A percentile compares a stretch with the other conserved stretches of the same genome.
These are phyloP conservation scores for Nasturtium officinale DNA, from an alignment of 345 rosid species.

Conservation along the genomic window DNA sequence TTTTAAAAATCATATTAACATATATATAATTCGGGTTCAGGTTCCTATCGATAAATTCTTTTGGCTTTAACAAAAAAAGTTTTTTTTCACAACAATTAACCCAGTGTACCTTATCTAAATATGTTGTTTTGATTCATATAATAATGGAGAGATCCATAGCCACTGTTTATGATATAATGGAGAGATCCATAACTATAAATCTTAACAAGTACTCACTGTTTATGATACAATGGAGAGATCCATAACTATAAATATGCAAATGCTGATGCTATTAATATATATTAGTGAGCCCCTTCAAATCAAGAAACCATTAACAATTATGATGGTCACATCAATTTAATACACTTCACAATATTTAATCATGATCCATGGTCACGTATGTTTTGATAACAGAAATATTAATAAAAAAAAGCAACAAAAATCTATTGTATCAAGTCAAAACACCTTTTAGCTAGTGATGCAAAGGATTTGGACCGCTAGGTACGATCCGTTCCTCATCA, in stretches of 20 bases:
- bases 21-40: too few relatives aligned
- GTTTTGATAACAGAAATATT: slow-evolving; percentile 16
- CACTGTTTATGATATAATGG: neutral
- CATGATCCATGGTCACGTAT: slow-evolving; percentile 31
- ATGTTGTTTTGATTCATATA: neutral
- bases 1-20: neutral
- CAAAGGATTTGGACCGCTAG: slow-evolving; percentile 84
- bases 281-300: slow-evolving; percentile 2
- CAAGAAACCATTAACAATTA: slow-evolving; percentile 38
- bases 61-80: neutral
- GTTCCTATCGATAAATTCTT: too few relatives aligned
- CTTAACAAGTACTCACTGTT: neutral
- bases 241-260: neutral
- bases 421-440: slow-evolving; percentile 24
- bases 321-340: slow-evolving; percentile 23
- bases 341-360: slow-evolving; percentile 35
- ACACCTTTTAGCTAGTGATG: slow-evolving; percentile 64
- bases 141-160: neutral
- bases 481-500: slow-evolving; percentile 64
- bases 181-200: slow-evolving; percentile 5
- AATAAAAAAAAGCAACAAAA: slow-evolving; percentile 19
- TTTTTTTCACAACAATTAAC: neutral
- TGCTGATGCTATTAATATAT: slow-evolving; percentile 2
- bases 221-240: slow-evolving; percentile 6
- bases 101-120: neutral